A percentile compares a stretch with the other conserved stretches of the same genome.
These are phyloP conservation scores for Aspergillus incahuasiensis DNA, from an alignment of 495 filamentous ascomycete genomes.

Conservation along the genomic window DNA sequence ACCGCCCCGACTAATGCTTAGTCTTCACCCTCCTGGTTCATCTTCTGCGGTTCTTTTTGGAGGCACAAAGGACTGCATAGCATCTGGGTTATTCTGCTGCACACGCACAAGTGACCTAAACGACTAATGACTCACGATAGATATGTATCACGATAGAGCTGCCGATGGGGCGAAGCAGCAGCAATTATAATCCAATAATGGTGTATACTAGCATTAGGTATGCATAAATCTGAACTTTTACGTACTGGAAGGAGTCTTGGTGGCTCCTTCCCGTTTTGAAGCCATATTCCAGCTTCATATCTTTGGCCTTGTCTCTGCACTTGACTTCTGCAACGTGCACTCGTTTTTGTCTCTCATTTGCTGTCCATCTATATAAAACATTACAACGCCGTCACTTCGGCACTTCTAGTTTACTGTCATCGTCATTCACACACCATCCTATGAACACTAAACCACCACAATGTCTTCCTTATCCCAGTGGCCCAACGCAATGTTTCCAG, in stretches of 20 bases:
- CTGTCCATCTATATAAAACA: not conserved
- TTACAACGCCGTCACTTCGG: not conserved
- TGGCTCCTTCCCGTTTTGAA: not conserved
- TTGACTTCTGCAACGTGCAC: not conserved
- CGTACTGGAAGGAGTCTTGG: not conserved
- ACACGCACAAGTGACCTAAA: slow-evolving; percentile 26
- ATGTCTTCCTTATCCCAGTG: no score
- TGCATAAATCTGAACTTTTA: not conserved
- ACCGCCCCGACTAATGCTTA: not conserved
- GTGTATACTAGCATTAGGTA: slow-evolving; percentile 1
- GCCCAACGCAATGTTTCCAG: not conserved
- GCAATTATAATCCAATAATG: slow-evolving; percentile 6
- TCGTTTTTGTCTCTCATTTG: not conserved
- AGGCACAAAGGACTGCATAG: not conserved
- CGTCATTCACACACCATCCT: not conserved
- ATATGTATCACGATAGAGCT: slow-evolving; percentile 37
- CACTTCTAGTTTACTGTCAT: not conserved
- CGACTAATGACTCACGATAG: slow-evolving; percentile 46
- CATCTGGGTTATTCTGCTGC: not conserved
- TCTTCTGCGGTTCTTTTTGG: slow-evolving; percentile 2
- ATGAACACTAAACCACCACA: no score
- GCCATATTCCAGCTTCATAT: not conserved
- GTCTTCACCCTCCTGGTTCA: not conserved
- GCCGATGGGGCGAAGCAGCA: not conserved
- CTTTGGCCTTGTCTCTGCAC: not conserved